Conservation (phyloP, 345 rosid genomes). For the Anacardium occidentale region DNA sequence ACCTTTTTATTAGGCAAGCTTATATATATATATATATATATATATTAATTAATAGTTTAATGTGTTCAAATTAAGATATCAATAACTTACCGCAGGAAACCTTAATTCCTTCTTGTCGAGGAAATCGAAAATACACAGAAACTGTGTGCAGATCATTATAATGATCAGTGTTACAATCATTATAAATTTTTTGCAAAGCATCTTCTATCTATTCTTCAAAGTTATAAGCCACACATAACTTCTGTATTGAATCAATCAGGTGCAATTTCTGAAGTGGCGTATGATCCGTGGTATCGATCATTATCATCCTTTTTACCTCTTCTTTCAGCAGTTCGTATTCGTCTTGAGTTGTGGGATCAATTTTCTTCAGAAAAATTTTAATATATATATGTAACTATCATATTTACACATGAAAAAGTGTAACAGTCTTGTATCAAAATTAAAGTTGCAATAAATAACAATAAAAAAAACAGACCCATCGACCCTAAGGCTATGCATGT, state of each 20-base stretch:
- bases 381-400: too few relatives aligned
- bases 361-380: background rate
- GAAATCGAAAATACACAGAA: constrained; percentile 30
- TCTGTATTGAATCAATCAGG: constrained; percentile 34
- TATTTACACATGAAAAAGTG: too few relatives aligned
- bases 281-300: background rate
- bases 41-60: too few relatives aligned
- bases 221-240: constrained; percentile 27
- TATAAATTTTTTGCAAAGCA: background rate
- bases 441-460: too few relatives aligned
- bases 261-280: constrained; percentile 3
- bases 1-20: too few relatives aligned
- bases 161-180: background rate
- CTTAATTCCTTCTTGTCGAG: constrained; percentile 25
- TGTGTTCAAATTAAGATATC: too few relatives aligned
- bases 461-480: too few relatives aligned
- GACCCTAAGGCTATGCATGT: too few relatives aligned
- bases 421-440: too few relatives aligned
- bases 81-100: constrained; percentile 17
- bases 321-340: constrained; percentile 12
- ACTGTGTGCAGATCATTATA: constrained; percentile 3
- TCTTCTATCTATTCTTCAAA: constrained; percentile 26
- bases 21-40: too few relatives aligned
- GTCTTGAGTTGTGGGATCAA: background rate
- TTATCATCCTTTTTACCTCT: constrained; percentile 26